Evolutionary conservation across 225 moss, liverwort and hornwort species (phyloP), one percentile per base, ranked within the genome.

Genomic region (Lunularia cruciata): DNA sequence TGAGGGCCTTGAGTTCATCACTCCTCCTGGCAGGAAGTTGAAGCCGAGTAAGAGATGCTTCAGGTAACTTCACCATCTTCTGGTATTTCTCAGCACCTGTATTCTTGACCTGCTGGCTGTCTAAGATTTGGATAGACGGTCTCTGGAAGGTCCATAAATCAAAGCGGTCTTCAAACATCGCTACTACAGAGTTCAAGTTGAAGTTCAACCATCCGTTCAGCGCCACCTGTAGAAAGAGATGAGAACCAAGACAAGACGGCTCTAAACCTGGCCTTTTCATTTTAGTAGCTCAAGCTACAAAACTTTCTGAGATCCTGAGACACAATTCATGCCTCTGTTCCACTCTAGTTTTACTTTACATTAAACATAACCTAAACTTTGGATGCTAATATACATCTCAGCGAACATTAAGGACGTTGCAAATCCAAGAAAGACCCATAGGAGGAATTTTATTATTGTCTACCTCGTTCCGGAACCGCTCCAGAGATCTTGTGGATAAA

Each of bases 101-200:
- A 10, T 31, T 30, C 14, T 57, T 77, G 27, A 22, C 40, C 54
- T 51, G 37, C 47, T 71, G 43, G 20, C 68, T 76, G 27, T 13
- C 69, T 38, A 35, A 6, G 45, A 39, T 63, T 52, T 47, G 58
- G 51, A 12, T 67, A 13, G 73, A 32, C 48, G 33, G 63, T 69
- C 52, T 80, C 67, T 77, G 82, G 4, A 98, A 53, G 15, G 89
- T 83, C 98, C 98, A 93, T 40, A 98, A 63, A 68, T 88, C 91
- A 75, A 93, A 98, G 33, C 93, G 91, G 57, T 98, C 98, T 76
- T 98, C 98, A 75, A 93, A 98, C 86, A 93, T 93, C 20, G 98
- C 85, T 46, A 72, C 85, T 34, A 98, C 91, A 74, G 93, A 91
- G 60, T 84, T 73, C 42, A 74, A 93, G 70, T 98, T 93, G 57